These are phyloP conservation scores for Inga oerstediana DNA, from an alignment of 306 rosid species.

Conservation along the genomic window DNA sequence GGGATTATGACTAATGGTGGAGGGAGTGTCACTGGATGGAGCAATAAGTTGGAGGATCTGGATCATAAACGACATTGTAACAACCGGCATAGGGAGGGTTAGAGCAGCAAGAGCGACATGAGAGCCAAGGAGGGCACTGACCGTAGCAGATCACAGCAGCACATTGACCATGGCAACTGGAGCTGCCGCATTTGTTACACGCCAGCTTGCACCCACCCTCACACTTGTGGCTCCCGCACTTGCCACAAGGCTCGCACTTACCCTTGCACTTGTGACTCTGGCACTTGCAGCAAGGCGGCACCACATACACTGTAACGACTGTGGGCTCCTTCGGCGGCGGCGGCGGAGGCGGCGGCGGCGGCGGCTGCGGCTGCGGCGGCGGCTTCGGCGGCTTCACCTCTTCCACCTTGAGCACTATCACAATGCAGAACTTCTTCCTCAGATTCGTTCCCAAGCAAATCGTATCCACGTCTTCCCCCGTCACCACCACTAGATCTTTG, in stretches of 20 bases:
- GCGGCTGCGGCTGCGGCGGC: too few species aligned
- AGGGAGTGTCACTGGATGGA: too few species aligned
- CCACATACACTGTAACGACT: too few species aligned
- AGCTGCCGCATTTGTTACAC: not conserved
- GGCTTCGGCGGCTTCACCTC: not conserved
- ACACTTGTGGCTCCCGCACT: too few species aligned
- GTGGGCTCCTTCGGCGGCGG: too few species aligned
- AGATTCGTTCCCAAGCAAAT: not conserved
- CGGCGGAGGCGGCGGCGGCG: too few species aligned
- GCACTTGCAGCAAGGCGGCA: too few species aligned
- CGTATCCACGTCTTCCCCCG: not conserved
- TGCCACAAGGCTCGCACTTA: too few species aligned
- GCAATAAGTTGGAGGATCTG: not conserved
- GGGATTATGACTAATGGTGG: too few species aligned
- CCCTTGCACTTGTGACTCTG: too few species aligned
- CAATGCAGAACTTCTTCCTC: too few species aligned
- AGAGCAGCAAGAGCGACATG: not conserved
- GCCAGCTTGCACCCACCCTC: not conserved
- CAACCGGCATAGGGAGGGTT: conserved; percentile 8
- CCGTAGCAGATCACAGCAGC: not conserved
- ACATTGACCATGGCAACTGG: not conserved
- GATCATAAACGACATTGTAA: conserved; percentile 27
- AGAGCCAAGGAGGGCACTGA: not conserved
- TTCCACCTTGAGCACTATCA: not conserved
- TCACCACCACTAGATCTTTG: not conserved